Evolutionary conservation across 108 stramenopile genomes (phyloP), one percentile per base, ranked within the genome.

Genomic region (Cylindrotheca closterium): DNA sequence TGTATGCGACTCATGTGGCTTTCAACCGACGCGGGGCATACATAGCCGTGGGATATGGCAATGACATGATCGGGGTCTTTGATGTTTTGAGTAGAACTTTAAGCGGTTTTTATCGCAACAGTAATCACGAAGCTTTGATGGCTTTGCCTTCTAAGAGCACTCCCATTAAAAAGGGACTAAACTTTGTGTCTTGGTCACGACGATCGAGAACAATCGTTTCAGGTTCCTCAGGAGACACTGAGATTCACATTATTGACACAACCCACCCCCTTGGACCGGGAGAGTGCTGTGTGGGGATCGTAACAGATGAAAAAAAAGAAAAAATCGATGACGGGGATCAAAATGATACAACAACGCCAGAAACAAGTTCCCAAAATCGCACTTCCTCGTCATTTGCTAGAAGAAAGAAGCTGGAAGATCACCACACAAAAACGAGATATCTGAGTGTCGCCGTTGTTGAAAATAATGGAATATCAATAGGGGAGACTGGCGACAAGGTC

Each of bases 11-110:
- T 65, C 60, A 75, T 33, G 76, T 89, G 0, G 67, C 82, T 2
- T 89, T 85, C 70, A 84, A 89, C 71, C 75, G 80, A 3, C 79
- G 87, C 0, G 91, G 91, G 45, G 70, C 82, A 0, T 85, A 77
- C 51, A 45, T 88, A 2, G 84, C 88, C 26, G 80, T 79, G 22
- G 88, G 84, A 51, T 88, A 92, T 63, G 83, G 72, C n/a, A 81
- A 74, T 57, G 91, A 88, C 8, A 67, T 78, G 17, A 76, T 92
- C 0, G 68, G 75, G 4, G 62, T 83, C 8, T 82, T 78, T 70
- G 82, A 83, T 37, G 73, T 79, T 30, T 18, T 75, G 42, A 84
- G 78, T 59, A 71, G 91, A 58, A 85, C 84, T 0, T 24, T 84
- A 18, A 69, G 74, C 31, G 84, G 83, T 21, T 19, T 89, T 28